These are phyloP conservation scores for Podospora pseudocomata DNA, from an alignment of 495 filamentous ascomycete genomes.

Conservation along the genomic window DNA sequence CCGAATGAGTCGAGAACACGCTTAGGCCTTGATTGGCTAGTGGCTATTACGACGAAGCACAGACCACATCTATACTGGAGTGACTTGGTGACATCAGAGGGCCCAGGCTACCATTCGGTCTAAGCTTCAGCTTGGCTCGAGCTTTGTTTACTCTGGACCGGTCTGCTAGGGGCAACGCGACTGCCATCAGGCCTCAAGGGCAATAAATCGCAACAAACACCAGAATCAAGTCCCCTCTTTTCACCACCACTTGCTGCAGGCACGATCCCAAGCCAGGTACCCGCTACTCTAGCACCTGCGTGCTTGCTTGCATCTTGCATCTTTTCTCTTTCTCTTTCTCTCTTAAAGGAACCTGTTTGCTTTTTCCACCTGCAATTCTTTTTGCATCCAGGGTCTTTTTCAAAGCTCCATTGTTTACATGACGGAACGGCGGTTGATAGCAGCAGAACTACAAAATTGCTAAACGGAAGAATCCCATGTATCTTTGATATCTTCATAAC, in stretches of 20 bases:
- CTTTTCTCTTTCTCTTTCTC: not conserved
- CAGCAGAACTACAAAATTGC: slow-evolving; percentile 10
- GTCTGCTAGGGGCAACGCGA: slow-evolving; percentile 28
- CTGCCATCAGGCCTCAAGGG: not conserved
- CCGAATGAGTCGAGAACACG: not conserved
- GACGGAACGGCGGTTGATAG: slow-evolving; percentile 14
- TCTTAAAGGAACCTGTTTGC: not conserved
- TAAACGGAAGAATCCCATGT: slow-evolving; percentile 24
- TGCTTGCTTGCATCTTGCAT: not conserved
- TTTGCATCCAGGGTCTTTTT: not conserved
- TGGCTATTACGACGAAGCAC: not conserved
- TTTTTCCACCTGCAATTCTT: not conserved
- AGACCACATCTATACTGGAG: not conserved
- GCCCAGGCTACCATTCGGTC: slow-evolving; percentile 19
- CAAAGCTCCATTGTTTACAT: slow-evolving; percentile 22
- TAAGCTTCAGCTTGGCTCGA: slow-evolving; percentile 14
- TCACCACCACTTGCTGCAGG: slow-evolving; percentile 1
- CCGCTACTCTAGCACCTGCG: not conserved
- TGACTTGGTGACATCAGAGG: slow-evolving; percentile 4
- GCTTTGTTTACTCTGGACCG: slow-evolving; percentile 29
- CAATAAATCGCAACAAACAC: slow-evolving; percentile 3
- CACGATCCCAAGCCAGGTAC: not conserved
- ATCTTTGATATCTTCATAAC: slow-evolving; percentile 9
- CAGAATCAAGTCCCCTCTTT: not conserved
- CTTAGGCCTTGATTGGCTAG: not conserved